Conservation (phyloP, 306 rosid species). For the Cicer judaicum region DNA sequence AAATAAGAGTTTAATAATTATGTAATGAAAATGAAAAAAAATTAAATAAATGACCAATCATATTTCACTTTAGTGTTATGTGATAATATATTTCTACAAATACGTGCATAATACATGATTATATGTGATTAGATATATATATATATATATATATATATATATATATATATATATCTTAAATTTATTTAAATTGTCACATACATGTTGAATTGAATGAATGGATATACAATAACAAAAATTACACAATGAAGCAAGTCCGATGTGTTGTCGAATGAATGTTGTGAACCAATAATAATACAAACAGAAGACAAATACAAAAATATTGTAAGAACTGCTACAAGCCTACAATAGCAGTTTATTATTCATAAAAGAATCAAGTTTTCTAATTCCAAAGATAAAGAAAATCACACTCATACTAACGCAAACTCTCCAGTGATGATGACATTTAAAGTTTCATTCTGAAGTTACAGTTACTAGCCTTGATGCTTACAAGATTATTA, state of each 20-base stretch:
- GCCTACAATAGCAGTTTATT: slow-evolving; percentile 7
- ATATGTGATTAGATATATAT: too few species aligned
- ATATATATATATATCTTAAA: too few species aligned
- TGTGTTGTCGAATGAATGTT: slow-evolving; percentile 21
- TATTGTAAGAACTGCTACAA: slow-evolving; percentile 5
- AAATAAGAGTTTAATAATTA: too few species aligned
- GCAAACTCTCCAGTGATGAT: slow-evolving; percentile 1
- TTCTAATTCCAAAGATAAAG: background rate
- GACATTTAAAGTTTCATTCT: slow-evolving; percentile 57
- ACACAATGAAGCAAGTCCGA: slow-evolving; percentile 1
- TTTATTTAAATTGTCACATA: too few species aligned
- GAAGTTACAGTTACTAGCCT: slow-evolving; percentile 78
- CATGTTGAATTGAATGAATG: too few species aligned
- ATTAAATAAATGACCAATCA: too few species aligned
- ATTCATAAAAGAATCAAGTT: slow-evolving; percentile 29
- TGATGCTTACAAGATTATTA: slow-evolving; percentile 72
- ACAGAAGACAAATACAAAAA: slow-evolving; percentile 10
- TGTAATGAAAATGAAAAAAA: too few species aligned
- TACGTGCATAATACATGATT: too few species aligned
- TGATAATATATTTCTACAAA: too few species aligned
- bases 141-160: too few species aligned
- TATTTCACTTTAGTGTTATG: too few species aligned
- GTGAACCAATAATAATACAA: slow-evolving; percentile 18
- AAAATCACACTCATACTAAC: slow-evolving; percentile 22
- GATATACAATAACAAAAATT: too few species aligned